These are phyloP conservation scores for Globisporangium nagaii DNA, from an alignment of 352 stramenopile genomes.

Conservation along the genomic window DNA sequence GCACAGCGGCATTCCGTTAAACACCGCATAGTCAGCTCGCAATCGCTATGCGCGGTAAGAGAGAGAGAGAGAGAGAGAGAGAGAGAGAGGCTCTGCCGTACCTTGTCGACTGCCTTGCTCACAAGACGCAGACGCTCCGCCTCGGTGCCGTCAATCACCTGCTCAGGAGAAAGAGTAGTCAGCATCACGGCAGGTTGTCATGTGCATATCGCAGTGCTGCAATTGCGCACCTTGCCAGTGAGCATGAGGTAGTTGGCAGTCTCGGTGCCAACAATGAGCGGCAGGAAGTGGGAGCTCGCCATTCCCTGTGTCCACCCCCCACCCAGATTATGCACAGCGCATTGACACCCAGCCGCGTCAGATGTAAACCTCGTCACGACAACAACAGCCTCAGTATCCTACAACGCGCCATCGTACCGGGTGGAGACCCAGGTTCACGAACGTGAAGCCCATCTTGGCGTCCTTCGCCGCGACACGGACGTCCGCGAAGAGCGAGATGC, in stretches of 20 bases:
- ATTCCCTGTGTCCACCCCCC: slow-evolving; percentile 45
- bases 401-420: too few relatives aligned
- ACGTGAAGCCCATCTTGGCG: slow-evolving; percentile 86
- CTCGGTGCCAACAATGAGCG: slow-evolving; percentile 51
- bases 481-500: slow-evolving; percentile 83
- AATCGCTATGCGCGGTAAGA: too few relatives aligned
- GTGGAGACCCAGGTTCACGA: slow-evolving; percentile 82
- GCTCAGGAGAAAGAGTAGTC: too few relatives aligned
- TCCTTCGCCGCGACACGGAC: slow-evolving; percentile 56
- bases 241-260: slow-evolving; percentile 71
- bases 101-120: slow-evolving; percentile 33
- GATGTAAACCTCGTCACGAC: too few relatives aligned
- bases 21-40: background rate
- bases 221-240: slow-evolving; percentile 40
- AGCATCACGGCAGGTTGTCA: too few relatives aligned
- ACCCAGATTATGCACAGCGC: background rate
- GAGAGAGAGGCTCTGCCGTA: background rate
- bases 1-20: background rate
- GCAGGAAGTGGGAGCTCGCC: slow-evolving; percentile 79
- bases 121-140: slow-evolving; percentile 47
- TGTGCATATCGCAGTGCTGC: too few relatives aligned
- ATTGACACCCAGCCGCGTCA: too few relatives aligned
- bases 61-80: too few relatives aligned
- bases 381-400: too few relatives aligned
- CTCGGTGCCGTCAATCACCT: slow-evolving; percentile 62